Evolutionary conservation across 176 grass and related monocot species (phyloP), one percentile per base, ranked within the genome.

Genomic region (Carex pumila): DNA sequence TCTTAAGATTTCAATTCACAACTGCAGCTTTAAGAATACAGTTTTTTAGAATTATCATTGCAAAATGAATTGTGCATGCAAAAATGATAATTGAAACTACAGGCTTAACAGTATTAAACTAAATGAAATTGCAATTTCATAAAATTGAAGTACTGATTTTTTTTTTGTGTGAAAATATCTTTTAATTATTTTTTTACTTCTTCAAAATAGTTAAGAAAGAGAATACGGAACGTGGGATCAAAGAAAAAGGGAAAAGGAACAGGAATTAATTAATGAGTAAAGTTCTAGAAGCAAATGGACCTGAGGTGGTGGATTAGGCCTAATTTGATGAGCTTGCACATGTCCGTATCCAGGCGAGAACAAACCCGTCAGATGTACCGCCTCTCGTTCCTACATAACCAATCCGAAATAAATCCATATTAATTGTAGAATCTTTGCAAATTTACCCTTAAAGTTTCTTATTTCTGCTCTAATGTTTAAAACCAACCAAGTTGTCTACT

Each of bases 341-440:
- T 91, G 93, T 49, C 88, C 88, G 78, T 93, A 99, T 83, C 91
- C 89, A 79, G 93, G 93, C 31, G 93, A 61, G 84, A 99, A 92
- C 53, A 96, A 79, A 68, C 89, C 88, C 1, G 93, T 85, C 37
- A 93, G 79, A 47, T 92, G 93, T 80, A 92, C 87, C 21, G 87
- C 14, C 53, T 95, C 93, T 85, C 95, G 87, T 71, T 99, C 93
- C 96, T 99, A 87, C n/a, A 70, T 81, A 45, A 18, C 30, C 31
- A 79, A 83, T 43, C 36, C 39, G 17, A 39, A 45, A 71, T 56
- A 30, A 52, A 82, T 7, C 79, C 37, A 83, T 69, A 55, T 83
- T 31, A 68, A 67, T 13, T 17, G 29, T 17, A 32, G 60, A 25
- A 83, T 78, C 12, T 66, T 66, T 53, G 17, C 36, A 32, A 68